Evolutionary conservation across 768 basidiomycete species (phyloP).

Genomic region (Leccinum truebloodii): DNA sequence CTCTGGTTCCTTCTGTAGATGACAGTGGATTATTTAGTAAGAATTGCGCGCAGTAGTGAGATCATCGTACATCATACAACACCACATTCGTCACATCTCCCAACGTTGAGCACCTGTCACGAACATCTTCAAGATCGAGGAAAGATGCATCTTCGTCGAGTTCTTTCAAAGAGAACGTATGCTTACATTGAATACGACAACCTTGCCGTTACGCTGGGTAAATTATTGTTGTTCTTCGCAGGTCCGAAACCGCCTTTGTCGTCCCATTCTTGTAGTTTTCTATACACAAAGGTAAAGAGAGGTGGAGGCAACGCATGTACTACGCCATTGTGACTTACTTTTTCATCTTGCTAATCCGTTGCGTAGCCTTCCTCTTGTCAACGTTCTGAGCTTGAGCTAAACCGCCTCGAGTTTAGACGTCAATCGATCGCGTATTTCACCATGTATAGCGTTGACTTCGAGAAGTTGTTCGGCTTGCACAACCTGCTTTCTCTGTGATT

Average conservation of each 20-base stretch:
- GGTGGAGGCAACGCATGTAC: too few relatives aligned
- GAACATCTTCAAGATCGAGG: conserved; percentile 56
- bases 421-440: conserved; percentile 33
- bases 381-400: conserved; percentile 30
- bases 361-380: too few relatives aligned
- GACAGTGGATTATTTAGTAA: too few relatives aligned
- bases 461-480: conserved; percentile 36
- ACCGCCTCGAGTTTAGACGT: conserved; percentile 38
- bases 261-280: too few relatives aligned
- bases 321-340: too few relatives aligned
- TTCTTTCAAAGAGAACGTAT: too few relatives aligned
- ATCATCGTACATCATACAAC: conserved; percentile 49
- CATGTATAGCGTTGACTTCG: conserved; percentile 33
- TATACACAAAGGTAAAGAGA: too few relatives aligned
- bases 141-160: too few relatives aligned
- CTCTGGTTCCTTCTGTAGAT: conserved; percentile 78
- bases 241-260: conserved; percentile 29
- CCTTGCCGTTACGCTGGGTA: too few relatives aligned
- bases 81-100: conserved; percentile 97
- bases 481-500: conserved; percentile 44
- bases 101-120: conserved; percentile 86
- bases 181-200: too few relatives aligned
- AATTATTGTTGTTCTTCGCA: too few relatives aligned
- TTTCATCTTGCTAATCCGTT: too few relatives aligned
- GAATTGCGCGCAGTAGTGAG: neutral